Conservation (phyloP, 108 stramenopile genomes). For the Nitzschia palea region DNA sequence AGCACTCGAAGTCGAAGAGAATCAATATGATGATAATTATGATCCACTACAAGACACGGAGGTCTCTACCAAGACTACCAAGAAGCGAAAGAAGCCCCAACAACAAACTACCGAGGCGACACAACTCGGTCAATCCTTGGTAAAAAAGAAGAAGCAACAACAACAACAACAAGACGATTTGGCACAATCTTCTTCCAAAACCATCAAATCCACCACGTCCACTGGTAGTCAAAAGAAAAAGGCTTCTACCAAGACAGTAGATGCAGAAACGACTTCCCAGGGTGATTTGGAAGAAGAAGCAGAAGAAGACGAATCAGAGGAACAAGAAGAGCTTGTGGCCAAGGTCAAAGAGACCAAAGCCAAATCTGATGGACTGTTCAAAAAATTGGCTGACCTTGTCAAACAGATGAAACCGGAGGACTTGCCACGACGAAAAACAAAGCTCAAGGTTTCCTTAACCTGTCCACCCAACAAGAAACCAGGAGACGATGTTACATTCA, state of each 20-base stretch:
- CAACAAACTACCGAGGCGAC: not conserved
- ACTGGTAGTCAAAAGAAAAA: constrained; percentile 11
- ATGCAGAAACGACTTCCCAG: not conserved
- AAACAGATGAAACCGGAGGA: constrained; percentile 64
- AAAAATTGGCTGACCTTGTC: constrained; percentile 54
- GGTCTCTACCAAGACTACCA: constrained; percentile 12
- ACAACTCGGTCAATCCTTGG: not conserved
- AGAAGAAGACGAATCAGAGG: constrained; percentile 7
- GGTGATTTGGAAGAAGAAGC: too few species aligned
- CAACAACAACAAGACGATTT: constrained; percentile 1
- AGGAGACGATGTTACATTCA: constrained; percentile 73
- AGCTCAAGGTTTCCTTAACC: constrained; percentile 52
- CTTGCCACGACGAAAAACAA: constrained; percentile 59
- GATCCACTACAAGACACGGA: constrained; percentile 54
- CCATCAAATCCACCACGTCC: constrained; percentile 21
- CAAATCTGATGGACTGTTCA: constrained; percentile 21
- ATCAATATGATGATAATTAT: constrained; percentile 64
- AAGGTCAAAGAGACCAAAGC: constrained; percentile 35
- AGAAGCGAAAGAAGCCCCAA: constrained; percentile 34
- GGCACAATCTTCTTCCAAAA: constrained; percentile 8
- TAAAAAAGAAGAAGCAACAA: constrained; percentile 4
- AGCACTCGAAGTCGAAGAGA: constrained; percentile 76
- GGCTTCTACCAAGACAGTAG: constrained; percentile 8
- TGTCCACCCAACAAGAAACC: constrained; percentile 66
- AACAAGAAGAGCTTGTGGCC: constrained; percentile 8